Evolutionary conservation across 441 rosid genomes (phyloP).

Genomic region (Manihot esculenta): DNA sequence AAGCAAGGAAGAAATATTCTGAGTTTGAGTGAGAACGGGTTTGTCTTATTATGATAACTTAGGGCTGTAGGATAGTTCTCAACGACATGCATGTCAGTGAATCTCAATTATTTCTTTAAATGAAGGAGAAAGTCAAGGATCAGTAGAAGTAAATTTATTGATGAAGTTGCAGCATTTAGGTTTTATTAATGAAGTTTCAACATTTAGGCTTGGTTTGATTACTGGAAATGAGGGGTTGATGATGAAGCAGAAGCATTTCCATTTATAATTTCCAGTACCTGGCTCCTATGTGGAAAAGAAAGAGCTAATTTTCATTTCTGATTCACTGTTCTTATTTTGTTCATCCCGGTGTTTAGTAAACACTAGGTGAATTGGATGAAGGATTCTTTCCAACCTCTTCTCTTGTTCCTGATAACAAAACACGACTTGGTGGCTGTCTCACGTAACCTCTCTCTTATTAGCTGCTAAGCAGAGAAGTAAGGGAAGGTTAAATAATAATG

Average conservation of each 20-base stretch:
- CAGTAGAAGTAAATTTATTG: background rate
- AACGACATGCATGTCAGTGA: background rate
- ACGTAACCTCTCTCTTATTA: background rate
- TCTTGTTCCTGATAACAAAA: background rate
- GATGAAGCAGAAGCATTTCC: background rate
- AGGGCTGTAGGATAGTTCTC: background rate
- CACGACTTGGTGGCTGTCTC: background rate
- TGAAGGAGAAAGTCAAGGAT: background rate
- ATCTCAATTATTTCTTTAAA: background rate
- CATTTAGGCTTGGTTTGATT: background rate
- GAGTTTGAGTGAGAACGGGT: background rate
- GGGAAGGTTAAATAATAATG: background rate
- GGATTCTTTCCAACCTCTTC: background rate
- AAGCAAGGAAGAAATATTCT: background rate
- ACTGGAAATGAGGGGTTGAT: background rate
- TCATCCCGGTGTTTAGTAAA: background rate
- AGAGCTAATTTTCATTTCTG: background rate
- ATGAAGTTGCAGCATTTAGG: background rate
- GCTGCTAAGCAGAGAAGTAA: background rate
- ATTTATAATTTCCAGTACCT: background rate
- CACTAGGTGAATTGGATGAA: background rate
- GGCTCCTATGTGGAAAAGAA: conserved; percentile 9
- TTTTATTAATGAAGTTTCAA: background rate
- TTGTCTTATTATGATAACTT: background rate
- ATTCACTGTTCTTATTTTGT: background rate